These are phyloP conservation scores for Vaccinium corymbosum DNA, from an alignment of 148 eudicot species.

Conservation along the genomic window DNA sequence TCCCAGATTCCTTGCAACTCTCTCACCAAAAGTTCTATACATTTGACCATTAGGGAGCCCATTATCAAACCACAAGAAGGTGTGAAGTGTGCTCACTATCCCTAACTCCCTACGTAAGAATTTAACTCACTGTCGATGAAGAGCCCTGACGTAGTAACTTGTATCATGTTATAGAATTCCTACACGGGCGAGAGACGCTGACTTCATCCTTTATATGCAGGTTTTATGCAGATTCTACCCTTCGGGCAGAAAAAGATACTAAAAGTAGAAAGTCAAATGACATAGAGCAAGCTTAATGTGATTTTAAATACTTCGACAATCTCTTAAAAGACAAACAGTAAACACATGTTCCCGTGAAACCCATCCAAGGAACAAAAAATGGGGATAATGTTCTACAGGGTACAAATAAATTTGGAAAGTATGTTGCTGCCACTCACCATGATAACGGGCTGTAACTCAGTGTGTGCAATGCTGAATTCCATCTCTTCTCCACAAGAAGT, in stretches of 20 bases:
- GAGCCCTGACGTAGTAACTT: background rate
- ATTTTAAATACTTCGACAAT: background rate
- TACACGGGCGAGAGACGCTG: background rate
- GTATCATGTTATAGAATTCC: background rate
- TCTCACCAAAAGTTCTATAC: background rate
- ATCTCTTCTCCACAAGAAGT: background rate
- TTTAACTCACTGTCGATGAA: background rate
- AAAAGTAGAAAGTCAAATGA: background rate
- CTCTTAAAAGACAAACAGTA: background rate
- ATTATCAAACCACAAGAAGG: background rate
- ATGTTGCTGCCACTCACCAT: conserved; percentile 4
- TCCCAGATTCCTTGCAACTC: background rate
- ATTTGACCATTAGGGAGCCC: background rate
- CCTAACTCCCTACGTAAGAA: background rate
- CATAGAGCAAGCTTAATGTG: background rate
- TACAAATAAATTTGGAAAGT: background rate
- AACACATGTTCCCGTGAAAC: background rate
- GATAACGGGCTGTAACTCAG: background rate
- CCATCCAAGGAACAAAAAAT: background rate
- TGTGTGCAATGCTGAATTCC: conserved; percentile 1
- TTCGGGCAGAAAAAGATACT: background rate
- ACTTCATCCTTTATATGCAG: background rate
- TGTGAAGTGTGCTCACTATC: background rate
- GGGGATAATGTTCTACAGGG: background rate
- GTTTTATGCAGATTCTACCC: no score